A percentile compares a stretch with the other conserved stretches of the same genome.
Conservation (phyloP, 108 stramenopile species). For the Skeletonema menzelii region DNA sequence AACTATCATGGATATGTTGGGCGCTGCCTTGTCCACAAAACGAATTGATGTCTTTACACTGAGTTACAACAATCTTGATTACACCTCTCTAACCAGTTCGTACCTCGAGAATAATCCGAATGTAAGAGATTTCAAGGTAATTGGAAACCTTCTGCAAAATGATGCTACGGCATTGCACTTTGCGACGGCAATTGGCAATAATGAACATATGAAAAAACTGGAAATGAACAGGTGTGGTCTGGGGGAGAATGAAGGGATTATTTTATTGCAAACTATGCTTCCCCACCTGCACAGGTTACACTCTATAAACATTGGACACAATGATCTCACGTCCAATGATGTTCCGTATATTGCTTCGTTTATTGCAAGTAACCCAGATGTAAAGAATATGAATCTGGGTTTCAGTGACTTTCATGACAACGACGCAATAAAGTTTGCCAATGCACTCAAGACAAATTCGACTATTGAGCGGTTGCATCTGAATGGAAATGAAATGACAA, state of each 20-base stretch:
- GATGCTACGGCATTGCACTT: neutral
- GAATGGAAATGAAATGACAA: neutral
- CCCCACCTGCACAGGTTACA: neutral
- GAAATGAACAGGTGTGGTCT: neutral
- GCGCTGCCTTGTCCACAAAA: neutral
- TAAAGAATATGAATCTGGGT: neutral
- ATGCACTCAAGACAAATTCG: neutral
- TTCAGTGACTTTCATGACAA: neutral
- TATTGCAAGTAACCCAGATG: neutral
- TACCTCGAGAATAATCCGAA: neutral
- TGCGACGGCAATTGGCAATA: neutral
- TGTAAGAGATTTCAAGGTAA: neutral
- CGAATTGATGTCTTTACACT: neutral
- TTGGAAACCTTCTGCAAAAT: neutral
- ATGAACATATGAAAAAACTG: neutral
- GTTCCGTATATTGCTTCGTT: neutral
- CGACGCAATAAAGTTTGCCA: neutral
- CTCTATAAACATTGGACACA: neutral
- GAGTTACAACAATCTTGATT: neutral
- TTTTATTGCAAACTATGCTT: neutral
- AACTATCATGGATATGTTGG: neutral
- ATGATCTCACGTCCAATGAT: neutral
- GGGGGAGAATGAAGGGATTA: neutral
- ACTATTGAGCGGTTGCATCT: neutral
- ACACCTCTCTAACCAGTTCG: neutral